Evolutionary conservation across 106 monocot species (phyloP).

Genomic region (Acorus gramineus): DNA sequence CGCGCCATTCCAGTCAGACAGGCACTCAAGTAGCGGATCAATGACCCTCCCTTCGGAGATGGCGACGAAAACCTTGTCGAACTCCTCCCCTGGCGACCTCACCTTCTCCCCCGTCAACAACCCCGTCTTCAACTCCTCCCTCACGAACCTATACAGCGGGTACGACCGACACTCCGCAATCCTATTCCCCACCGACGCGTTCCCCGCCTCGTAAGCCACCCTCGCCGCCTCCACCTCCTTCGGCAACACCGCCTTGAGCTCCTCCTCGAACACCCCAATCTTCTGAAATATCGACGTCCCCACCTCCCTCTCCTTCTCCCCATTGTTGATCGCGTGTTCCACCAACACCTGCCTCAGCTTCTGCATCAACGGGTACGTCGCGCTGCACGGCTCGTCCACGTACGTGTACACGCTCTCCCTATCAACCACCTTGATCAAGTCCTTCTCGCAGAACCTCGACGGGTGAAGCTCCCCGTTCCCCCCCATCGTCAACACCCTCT

Average conservation of each 20-base stretch:
- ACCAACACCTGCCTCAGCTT: conserved; percentile 39
- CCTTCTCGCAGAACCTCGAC: conserved; percentile 42
- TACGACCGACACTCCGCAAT: conserved; percentile 36
- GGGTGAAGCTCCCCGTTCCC: conserved; percentile 37
- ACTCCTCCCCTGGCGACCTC: conserved; percentile 19
- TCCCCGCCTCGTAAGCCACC: conserved; percentile 18
- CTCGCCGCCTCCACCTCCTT: conserved; percentile 23
- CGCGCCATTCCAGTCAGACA: conserved; percentile 22
- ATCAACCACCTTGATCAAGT: conserved; percentile 30
- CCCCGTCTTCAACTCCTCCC: conserved; percentile 21
- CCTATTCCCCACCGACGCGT: conserved; percentile 22
- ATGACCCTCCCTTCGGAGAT: conserved; percentile 18
- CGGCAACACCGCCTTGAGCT: conserved; percentile 12
- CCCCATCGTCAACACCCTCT: conserved; percentile 26
- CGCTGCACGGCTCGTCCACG: conserved; percentile 33
- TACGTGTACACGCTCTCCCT: conserved; percentile 35
- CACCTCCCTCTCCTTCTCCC: conserved; percentile 25
- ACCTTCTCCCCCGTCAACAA: conserved; percentile 27
- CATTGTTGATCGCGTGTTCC: conserved; percentile 28
- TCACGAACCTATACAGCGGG: conserved; percentile 32
- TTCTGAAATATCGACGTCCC: conserved; percentile 16
- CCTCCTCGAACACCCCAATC: conserved; percentile 23
- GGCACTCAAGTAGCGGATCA: conserved; percentile 25
- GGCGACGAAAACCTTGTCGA: conserved; percentile 22
- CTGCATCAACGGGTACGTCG: conserved; percentile 33